Evolutionary conservation across 768 basidiomycete species (phyloP), one percentile per base, ranked within the genome.

Genomic region (Tricholoma hemisulphureum): DNA sequence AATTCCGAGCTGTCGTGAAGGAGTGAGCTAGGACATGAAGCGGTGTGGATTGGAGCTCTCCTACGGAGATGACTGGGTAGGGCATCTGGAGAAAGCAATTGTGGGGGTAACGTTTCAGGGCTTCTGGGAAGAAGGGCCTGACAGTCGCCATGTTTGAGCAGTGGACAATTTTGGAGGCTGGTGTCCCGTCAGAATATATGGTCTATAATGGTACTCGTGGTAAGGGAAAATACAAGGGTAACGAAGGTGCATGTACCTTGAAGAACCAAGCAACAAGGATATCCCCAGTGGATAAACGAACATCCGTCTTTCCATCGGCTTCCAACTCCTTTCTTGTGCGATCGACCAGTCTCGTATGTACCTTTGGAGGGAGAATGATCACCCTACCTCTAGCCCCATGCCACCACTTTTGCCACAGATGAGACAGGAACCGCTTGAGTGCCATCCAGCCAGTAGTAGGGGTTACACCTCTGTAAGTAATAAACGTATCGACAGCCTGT

Each of bases 261-360:
- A 75, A 61, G 20, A 76, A 41, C 77, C 78, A 80, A 6, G 77
- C 75, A 5, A 70, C 70, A 16, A 78, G 66, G 31, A 78, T 67
- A 56, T 78, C 77, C 1, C 77, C 77, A 1, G 76, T 75, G 13
- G 71, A 69, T 31, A 72, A 65, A 35, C 60, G 51, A 0, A 63
- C 59, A 2, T 55, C 52, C 23, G 60, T 39, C n/a, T 63, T 58
- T 13, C 55, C 55, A n/a, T 65, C 61, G 8, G 55, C 55, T 26
- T 60, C 59, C 11, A 75, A 59, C 21, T 67, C 67, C 9, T 57
- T 37, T 34, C 69, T 70, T 8, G 72, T 71, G 6, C 63, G 58
- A 13, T 74, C 67, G 4, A 76, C 72, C 2, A 78, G 66, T 8
- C 39, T 50, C 2, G 58, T 32, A 20, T 74, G 57, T 20, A 65